A percentile compares a stretch with the other conserved stretches of the same genome.
These are phyloP conservation scores for Tanacetum coccineum DNA, from an alignment of 129 eudicot species.

Conservation along the genomic window DNA sequence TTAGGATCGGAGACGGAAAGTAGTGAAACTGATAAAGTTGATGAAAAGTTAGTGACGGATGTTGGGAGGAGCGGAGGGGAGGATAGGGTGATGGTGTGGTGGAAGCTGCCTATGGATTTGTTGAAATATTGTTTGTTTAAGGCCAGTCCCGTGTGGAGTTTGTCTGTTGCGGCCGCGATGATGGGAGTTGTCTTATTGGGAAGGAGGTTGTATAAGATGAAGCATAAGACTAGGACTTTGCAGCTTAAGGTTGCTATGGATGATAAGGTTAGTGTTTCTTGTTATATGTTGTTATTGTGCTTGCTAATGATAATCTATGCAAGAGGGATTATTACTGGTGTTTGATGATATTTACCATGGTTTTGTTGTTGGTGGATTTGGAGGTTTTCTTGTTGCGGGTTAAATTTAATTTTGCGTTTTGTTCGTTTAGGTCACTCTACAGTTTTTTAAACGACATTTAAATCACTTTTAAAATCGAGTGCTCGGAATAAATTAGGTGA, in stretches of 20 bases:
- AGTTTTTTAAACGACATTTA: too few species aligned
- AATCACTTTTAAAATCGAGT: too few species aligned
- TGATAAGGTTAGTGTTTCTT: slow-evolving; percentile 65
- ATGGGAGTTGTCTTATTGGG: slow-evolving; percentile 79
- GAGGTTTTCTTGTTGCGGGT: too few species aligned
- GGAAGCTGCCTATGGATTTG: slow-evolving; percentile 87
- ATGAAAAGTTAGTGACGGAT: not conserved
- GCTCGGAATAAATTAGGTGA: too few species aligned
- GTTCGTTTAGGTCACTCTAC: too few species aligned
- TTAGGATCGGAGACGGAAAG: slow-evolving; percentile 1
- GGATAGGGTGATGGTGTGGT: slow-evolving; percentile 59
- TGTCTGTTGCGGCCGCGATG: slow-evolving; percentile 85
- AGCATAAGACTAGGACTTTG: slow-evolving; percentile 59
- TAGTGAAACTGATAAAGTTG: slow-evolving; percentile 23
- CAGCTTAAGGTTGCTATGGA: slow-evolving; percentile 64
- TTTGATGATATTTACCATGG: too few species aligned
- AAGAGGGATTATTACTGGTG: too few species aligned
- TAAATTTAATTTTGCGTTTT: too few species aligned
- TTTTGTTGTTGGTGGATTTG: too few species aligned
- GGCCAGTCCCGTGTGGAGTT: slow-evolving; percentile 80
- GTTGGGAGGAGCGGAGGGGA: slow-evolving; percentile 23
- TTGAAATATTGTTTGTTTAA: slow-evolving; percentile 58
- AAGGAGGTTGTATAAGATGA: slow-evolving; percentile 63
- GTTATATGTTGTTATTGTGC: not conserved
- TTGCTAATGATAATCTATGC: too few species aligned